A percentile compares a stretch with the other conserved stretches of the same genome.
Conservation (phyloP, 2,329 filamentous ascomycete genomes). For the Penicillium sp. region DNA sequence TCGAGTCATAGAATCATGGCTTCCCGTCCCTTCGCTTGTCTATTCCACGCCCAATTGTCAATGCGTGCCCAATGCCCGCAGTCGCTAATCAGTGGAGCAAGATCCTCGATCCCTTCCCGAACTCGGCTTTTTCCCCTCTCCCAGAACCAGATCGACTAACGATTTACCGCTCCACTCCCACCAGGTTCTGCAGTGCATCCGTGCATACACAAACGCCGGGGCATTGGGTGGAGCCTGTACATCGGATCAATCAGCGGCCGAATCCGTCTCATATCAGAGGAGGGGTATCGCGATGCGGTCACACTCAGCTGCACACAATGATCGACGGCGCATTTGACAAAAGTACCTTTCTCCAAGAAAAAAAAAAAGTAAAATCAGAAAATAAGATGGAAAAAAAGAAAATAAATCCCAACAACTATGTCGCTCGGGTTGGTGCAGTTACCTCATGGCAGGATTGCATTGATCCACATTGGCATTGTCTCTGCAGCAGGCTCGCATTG, state of each 20-base stretch:
- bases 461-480: slow-evolving; percentile 6
- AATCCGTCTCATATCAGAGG: background rate
- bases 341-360: background rate
- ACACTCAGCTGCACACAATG: slow-evolving; percentile 16
- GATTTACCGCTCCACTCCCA: slow-evolving; percentile 7
- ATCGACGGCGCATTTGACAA: slow-evolving; percentile 11
- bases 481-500: background rate
- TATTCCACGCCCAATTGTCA: background rate
- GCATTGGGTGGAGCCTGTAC: background rate
- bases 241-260: background rate
- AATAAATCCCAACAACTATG: slow-evolving; percentile 2
- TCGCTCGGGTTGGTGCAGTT: slow-evolving; percentile 2
- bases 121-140: background rate
- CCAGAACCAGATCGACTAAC: slow-evolving; percentile 14
- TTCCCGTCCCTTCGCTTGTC: background rate
- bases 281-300: background rate
- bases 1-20: background rate
- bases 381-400: slow-evolving; percentile 11
- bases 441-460: slow-evolving; percentile 3
- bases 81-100: slow-evolving; percentile 1
- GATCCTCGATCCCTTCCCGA: background rate
- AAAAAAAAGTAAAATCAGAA: background rate
- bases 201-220: slow-evolving; percentile 1
- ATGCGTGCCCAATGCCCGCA: slow-evolving; percentile 6
- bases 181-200: background rate